Base-by-base conservation (phyloP, 2,329 filamentous ascomycete species). In the Diplocarpon rosae region DNA sequence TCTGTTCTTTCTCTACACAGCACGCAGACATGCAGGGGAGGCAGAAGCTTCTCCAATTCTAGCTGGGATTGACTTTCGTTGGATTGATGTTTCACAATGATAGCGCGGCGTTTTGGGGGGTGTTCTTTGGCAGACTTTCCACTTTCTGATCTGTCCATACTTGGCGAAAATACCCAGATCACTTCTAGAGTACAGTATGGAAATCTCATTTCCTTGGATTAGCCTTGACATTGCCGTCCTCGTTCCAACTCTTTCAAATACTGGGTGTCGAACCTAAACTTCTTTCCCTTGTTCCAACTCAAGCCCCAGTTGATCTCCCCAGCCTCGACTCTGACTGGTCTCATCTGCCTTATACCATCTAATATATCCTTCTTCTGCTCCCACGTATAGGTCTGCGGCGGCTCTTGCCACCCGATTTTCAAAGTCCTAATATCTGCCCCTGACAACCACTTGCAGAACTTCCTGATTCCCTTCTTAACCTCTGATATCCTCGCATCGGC, bases 1-100 rank as follows among this genome's bases (percentile, higher is more conserved):
- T 78, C 67, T 98, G 92, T 63, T 81, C 86, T 20, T 95, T 94
- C 64, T 85, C 85, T 37, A 90, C 80, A 49, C 75, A 81, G 59
- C 74, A 77, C 52, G 65, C 71, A 32, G 65, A 71, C 44, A 69
- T 69, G 41, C 73, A 69, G 52, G 57, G 57, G 30, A 69, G 66
- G 52, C 67, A 70, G 37, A 61, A 60, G 45, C 48, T 59, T 9
- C 47, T 59, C 17, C 53, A 59, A 42, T 58, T 55, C 30, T 59
- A 51, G 39, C 28, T 32, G 15, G 14, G 31, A 35, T 15, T 14
- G 43, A 42, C 39, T 41, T 37, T 17, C 39, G 44, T 48, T 43
- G 43, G 37, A 46, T 47, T 28, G 36, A 37, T 46, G 31, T 27
- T 54, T 51, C 52, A 38, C 20, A 30, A 53, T 52, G 53, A 57